Evolutionary conservation across 2,329 filamentous ascomycete genomes (phyloP).

Genomic region (Cladosporium sp.): DNA sequence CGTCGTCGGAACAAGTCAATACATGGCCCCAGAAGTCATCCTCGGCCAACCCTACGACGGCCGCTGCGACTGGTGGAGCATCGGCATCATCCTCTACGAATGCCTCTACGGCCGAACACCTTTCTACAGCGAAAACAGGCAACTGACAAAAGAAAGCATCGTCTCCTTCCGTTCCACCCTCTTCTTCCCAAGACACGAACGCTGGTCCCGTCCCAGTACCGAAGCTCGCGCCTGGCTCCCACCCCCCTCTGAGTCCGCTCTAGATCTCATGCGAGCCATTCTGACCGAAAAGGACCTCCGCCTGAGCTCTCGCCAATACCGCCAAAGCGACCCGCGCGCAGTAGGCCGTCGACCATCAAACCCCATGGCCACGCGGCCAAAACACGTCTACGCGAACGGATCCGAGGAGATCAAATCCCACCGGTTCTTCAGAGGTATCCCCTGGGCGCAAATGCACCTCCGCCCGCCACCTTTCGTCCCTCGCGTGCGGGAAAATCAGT

Average conservation of each 20-base stretch:
- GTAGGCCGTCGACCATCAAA: slow-evolving; percentile 34
- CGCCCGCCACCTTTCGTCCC: slow-evolving; percentile 75
- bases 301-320: slow-evolving; percentile 71
- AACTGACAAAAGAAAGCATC: slow-evolving; percentile 82
- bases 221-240: slow-evolving; percentile 31
- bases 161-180: slow-evolving; percentile 67
- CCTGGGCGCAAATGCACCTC: slow-evolving; percentile 70
- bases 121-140: slow-evolving; percentile 75
- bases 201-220: slow-evolving; percentile 45
- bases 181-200: slow-evolving; percentile 58
- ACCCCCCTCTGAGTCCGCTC: slow-evolving; percentile 63
- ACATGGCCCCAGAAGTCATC: slow-evolving; percentile 96
- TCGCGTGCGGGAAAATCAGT: slow-evolving; percentile 50
- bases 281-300: slow-evolving; percentile 70
- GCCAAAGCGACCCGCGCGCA: slow-evolving; percentile 53
- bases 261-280: slow-evolving; percentile 69
- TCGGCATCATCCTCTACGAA: slow-evolving; percentile 91
- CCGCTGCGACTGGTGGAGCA: slow-evolving; percentile 94
- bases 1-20: slow-evolving; percentile 91
- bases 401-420: slow-evolving; percentile 87
- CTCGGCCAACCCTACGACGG: slow-evolving; percentile 79
- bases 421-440: slow-evolving; percentile 74
- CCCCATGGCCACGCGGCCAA: slow-evolving; percentile 40
- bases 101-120: slow-evolving; percentile 90
- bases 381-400: slow-evolving; percentile 72